phyloP scores from a whole-genome alignment of 345 rosid species.

The Aquilaria malaccensis region DNA sequence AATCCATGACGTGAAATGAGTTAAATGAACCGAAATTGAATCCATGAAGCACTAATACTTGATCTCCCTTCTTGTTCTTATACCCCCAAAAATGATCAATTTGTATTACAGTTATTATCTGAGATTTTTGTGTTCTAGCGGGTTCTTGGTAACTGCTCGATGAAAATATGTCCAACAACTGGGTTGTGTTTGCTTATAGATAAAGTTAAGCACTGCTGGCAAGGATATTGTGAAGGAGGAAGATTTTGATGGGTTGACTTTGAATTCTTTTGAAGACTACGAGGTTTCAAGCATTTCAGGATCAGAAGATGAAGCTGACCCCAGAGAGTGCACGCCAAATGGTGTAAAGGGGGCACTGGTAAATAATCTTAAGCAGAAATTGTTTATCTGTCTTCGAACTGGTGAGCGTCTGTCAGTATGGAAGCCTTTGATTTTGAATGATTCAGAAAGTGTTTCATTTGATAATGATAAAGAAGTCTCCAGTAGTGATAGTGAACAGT shows the following conservation, averaged over 20 bases:
- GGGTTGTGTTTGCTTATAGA: slow-evolving; percentile 30
- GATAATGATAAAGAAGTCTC: slow-evolving; percentile 27
- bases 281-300: slow-evolving; percentile 95
- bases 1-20: too few relatives aligned
- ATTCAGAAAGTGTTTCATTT: slow-evolving; percentile 42
- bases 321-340: slow-evolving; percentile 15
- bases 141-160: not conserved
- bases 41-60: too few relatives aligned
- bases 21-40: too few relatives aligned
- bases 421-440: slow-evolving; percentile 64
- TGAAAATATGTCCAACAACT: not conserved
- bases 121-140: not conserved
- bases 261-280: slow-evolving; percentile 63
- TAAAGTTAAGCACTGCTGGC: slow-evolving; percentile 80
- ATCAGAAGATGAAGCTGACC: slow-evolving; percentile 84
- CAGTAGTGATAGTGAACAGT: slow-evolving; percentile 10
- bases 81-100: too few relatives aligned
- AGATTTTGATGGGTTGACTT: slow-evolving; percentile 71
- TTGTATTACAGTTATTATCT: not conserved
- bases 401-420: slow-evolving; percentile 75
- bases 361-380: slow-evolving; percentile 43
- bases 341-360: slow-evolving; percentile 26
- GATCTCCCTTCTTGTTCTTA: not conserved
- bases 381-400: slow-evolving; percentile 50
- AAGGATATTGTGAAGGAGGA: slow-evolving; percentile 70